phyloP scores from a whole-genome alignment of 1,284 basidiomycete species.

The Agroathelia rolfsii region DNA sequence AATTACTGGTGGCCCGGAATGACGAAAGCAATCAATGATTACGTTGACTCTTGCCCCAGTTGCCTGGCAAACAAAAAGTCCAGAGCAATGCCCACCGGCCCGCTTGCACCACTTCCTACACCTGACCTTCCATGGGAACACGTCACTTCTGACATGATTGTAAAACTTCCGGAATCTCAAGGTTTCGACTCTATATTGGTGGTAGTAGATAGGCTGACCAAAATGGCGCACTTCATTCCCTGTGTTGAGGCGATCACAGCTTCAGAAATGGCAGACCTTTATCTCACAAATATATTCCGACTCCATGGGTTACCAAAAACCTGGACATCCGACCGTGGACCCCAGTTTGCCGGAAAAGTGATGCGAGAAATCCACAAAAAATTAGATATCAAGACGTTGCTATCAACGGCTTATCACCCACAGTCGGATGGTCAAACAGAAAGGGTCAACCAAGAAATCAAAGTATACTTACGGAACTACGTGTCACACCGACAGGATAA shows the following conservation, averaged over 20 bases:
- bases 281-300: slow-evolving; percentile 20
- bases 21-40: too few relatives aligned
- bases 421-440: slow-evolving; percentile 26
- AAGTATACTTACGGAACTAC: slow-evolving; percentile 21
- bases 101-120: slow-evolving; percentile 18
- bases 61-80: too few relatives aligned
- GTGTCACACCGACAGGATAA: slow-evolving; percentile 24
- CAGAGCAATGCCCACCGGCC: slow-evolving; percentile 14
- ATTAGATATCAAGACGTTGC: slow-evolving; percentile 17
- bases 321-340: slow-evolving; percentile 26
- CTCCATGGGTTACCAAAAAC: slow-evolving; percentile 22
- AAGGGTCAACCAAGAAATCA: slow-evolving; percentile 25
- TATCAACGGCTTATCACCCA: slow-evolving; percentile 25
- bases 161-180: slow-evolving; percentile 21
- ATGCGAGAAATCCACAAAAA: slow-evolving; percentile 18
- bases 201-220: slow-evolving; percentile 26
- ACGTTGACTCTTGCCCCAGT: too few relatives aligned
- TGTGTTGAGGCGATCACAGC: slow-evolving; percentile 18
- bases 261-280: slow-evolving; percentile 16
- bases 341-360: slow-evolving; percentile 23
- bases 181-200: slow-evolving; percentile 27
- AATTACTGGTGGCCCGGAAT: too few relatives aligned
- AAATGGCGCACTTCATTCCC: slow-evolving; percentile 20
- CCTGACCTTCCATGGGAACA: slow-evolving; percentile 20
- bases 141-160: slow-evolving; percentile 28